Conservation (phyloP, 1,139 yeast species). For the Citeromyces hawaiiensis region DNA sequence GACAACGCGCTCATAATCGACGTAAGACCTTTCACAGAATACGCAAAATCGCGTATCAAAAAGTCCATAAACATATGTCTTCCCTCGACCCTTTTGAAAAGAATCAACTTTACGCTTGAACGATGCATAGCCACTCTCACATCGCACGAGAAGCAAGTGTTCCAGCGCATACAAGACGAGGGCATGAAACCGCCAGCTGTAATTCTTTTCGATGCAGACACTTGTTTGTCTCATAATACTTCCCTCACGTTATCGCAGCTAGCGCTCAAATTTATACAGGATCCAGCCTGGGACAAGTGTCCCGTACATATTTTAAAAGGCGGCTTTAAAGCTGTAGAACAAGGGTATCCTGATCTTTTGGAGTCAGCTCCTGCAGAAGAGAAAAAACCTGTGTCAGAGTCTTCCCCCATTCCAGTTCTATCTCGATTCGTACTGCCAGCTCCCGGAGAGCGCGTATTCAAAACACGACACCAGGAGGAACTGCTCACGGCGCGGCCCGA, state of each 20-base stretch:
- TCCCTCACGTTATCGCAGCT: constrained; percentile 30
- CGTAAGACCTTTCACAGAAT: constrained; percentile 42
- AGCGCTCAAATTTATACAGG: constrained; percentile 31
- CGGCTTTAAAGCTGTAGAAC: constrained; percentile 20
- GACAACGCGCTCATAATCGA: constrained; percentile 26
- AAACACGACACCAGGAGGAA: constrained; percentile 27
- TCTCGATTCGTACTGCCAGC: constrained; percentile 17
- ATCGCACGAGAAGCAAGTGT: constrained; percentile 20
- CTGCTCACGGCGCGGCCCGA: constrained; percentile 14
- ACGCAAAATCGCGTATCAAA: constrained; percentile 27
- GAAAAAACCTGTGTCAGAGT: not conserved
- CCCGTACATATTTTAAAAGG: constrained; percentile 20
- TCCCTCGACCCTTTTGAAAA: constrained; percentile 37
- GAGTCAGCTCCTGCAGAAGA: constrained; percentile 9
- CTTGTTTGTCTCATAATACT: constrained; percentile 8
- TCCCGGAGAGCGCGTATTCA: constrained; percentile 17
- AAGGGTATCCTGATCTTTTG: constrained; percentile 11
- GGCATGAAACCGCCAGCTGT: constrained; percentile 16
- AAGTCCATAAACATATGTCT: constrained; percentile 38
- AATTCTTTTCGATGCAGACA: constrained; percentile 25
- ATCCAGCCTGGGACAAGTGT: constrained; percentile 19
- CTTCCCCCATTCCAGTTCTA: constrained; percentile 7
- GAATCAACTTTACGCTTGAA: constrained; percentile 31
- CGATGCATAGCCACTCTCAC: constrained; percentile 39
- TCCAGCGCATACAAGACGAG: constrained; percentile 13